Conservation (phyloP, 2,329 filamentous ascomycete species). For the Fusarium equiseti region DNA sequence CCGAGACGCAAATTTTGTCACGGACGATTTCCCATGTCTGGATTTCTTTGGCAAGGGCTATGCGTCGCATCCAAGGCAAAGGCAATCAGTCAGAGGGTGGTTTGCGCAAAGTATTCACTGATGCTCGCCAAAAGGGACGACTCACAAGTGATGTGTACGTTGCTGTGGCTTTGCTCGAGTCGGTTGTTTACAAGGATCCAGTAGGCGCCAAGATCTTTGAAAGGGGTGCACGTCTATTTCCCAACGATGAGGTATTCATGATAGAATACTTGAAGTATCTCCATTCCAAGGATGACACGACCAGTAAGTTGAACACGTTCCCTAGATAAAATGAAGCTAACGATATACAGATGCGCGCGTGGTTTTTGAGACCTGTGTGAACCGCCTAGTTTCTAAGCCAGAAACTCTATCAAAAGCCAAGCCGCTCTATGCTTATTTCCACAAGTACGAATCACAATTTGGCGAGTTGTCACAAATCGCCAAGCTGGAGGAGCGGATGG, state of each 20-base stretch:
- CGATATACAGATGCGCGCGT: slow-evolving; percentile 81
- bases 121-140: slow-evolving; percentile 87
- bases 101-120: slow-evolving; percentile 87
- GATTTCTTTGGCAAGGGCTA: slow-evolving; percentile 94
- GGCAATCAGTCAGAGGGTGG: slow-evolving; percentile 75
- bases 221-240: slow-evolving; percentile 91
- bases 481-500: slow-evolving; percentile 92
- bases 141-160: slow-evolving; percentile 96
- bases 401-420: slow-evolving; percentile 82
- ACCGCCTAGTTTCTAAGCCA: slow-evolving; percentile 81
- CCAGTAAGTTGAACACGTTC: slow-evolving; percentile 72
- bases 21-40: slow-evolving; percentile 91
- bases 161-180: slow-evolving; percentile 91
- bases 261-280: slow-evolving; percentile 97
- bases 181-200: slow-evolving; percentile 93
- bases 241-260: slow-evolving; percentile 92
- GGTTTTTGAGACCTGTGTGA: slow-evolving; percentile 95
- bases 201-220: slow-evolving; percentile 97
- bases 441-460: slow-evolving; percentile 94
- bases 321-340: slow-evolving; percentile 29
- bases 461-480: slow-evolving; percentile 92
- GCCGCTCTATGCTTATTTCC: slow-evolving; percentile 89
- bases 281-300: slow-evolving; percentile 90
- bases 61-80: slow-evolving; percentile 93
- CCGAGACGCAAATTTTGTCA: slow-evolving; percentile 81